These are phyloP conservation scores for Tylopilus sp. DNA, from an alignment of 768 basidiomycete species.

Conservation along the genomic window DNA sequence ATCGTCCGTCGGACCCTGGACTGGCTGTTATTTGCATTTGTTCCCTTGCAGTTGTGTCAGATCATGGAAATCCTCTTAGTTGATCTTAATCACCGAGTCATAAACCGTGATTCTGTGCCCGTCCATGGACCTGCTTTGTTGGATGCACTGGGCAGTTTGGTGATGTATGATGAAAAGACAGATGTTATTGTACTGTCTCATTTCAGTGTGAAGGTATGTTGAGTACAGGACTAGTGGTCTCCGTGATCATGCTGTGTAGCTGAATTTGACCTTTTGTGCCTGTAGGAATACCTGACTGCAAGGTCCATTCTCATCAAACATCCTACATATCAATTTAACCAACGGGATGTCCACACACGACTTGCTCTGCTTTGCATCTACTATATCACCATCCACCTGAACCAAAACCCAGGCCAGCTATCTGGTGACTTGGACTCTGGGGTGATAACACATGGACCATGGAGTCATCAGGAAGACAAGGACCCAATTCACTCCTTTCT, in stretches of 20 bases:
- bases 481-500: no score
- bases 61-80: slow-evolving; percentile 9
- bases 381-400: neutral
- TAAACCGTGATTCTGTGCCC: neutral
- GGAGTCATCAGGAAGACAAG: no score
- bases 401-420: no score
- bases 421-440: no score
- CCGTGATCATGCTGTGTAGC: neutral
- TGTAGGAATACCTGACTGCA: neutral
- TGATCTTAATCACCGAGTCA: neutral
- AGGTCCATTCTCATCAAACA: neutral
- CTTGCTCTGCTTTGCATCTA: neutral
- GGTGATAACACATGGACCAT: no score
- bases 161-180: slow-evolving; percentile 1
- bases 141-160: neutral
- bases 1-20: neutral
- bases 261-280: no score
- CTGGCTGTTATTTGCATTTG: slow-evolving; percentile 12
- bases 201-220: slow-evolving; percentile 1
- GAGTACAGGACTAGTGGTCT: no score
- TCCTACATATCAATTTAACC: neutral
- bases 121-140: slow-evolving; percentile 2
- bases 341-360: neutral
- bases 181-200: slow-evolving; percentile 7
- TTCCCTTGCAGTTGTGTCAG: slow-evolving; percentile 1